These are phyloP conservation scores for Earliella scabrosa DNA, from an alignment of 1,284 basidiomycete species.

Conservation along the genomic window DNA sequence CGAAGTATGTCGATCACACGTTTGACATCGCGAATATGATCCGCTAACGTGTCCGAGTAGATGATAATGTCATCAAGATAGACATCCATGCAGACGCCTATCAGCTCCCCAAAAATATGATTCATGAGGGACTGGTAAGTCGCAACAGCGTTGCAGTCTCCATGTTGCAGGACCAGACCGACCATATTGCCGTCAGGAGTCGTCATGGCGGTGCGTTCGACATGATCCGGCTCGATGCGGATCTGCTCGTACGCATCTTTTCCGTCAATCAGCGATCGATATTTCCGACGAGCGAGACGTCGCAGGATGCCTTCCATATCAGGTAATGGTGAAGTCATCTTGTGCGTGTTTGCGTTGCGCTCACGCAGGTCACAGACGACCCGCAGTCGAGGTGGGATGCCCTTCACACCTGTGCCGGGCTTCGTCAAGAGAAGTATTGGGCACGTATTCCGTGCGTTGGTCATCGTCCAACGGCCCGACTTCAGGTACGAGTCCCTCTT, in stretches of 20 bases:
- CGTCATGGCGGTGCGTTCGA: constrained; percentile 16
- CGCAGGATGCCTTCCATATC: constrained; percentile 22
- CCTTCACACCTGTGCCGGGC: constrained; percentile 24
- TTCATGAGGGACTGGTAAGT: constrained; percentile 42
- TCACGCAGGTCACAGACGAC: constrained; percentile 39
- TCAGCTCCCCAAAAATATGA: constrained; percentile 32
- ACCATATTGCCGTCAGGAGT: constrained; percentile 37
- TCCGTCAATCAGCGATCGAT: constrained; percentile 14
- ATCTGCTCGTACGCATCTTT: constrained; percentile 23
- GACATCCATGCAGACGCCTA: constrained; percentile 26
- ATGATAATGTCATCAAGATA: constrained; percentile 37
- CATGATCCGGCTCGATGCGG: constrained; percentile 16
- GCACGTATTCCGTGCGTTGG: constrained; percentile 35
- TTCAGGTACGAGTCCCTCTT: constrained; percentile 35
- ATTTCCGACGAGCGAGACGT: not conserved
- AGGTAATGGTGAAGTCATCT: constrained; percentile 38
- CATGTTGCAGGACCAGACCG: constrained; percentile 31
- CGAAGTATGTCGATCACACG: constrained; percentile 24
- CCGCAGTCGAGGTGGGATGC: constrained; percentile 21
- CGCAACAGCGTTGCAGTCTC: constrained; percentile 40
- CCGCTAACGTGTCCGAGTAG: constrained; percentile 28
- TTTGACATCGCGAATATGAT: constrained; percentile 32
- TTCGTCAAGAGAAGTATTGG: constrained; percentile 39
- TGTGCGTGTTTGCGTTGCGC: constrained; percentile 40
- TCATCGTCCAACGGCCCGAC: constrained; percentile 35